Evolutionary conservation across 805 yeast genomes (phyloP).

Genomic region (Naumovozyma baii): DNA sequence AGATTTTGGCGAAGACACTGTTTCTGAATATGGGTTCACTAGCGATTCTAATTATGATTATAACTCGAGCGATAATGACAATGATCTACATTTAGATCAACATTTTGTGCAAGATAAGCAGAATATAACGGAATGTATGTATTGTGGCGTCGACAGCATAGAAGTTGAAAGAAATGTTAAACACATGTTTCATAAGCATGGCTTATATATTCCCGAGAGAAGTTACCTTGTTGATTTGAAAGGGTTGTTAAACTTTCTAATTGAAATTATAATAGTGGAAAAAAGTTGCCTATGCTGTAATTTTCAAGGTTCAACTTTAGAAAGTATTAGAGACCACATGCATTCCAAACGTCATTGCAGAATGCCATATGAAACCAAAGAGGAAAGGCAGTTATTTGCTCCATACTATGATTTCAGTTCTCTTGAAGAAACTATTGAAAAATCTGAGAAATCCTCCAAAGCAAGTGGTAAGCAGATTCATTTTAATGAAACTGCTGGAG

Average conservation of each 20-base stretch:
- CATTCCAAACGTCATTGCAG: conserved; percentile 74
- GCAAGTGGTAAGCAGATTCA: conserved; percentile 26
- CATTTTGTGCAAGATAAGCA: conserved; percentile 1
- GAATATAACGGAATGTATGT: conserved; percentile 40
- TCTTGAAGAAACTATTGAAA: conserved; percentile 36
- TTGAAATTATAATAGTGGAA: conserved; percentile 75
- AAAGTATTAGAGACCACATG: conserved; percentile 87
- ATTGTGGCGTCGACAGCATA: conserved; percentile 44
- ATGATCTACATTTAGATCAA: conserved; percentile 6
- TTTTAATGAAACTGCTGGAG: conserved; percentile 23
- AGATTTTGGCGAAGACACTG: conserved; percentile 37
- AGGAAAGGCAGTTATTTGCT: conserved; percentile 65
- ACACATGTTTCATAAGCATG: conserved; percentile 76
- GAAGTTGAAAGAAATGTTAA: conserved; percentile 50
- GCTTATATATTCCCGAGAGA: conserved; percentile 80
- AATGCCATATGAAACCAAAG: conserved; percentile 76
- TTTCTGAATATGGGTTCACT: conserved; percentile 41
- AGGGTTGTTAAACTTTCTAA: conserved; percentile 68
- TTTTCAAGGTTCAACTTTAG: conserved; percentile 75
- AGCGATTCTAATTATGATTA: conserved; percentile 30
- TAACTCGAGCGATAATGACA: conserved; percentile 28
- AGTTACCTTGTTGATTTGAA: conserved; percentile 54
- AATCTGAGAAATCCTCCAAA: conserved; percentile 9
- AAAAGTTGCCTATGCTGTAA: conserved; percentile 74
- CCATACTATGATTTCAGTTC: conserved; percentile 79